Percentiles rank a stretch among this genome's conserved stretches.
Evolutionary conservation across 2,329 filamentous ascomycete genomes (phyloP).

Genomic region (Exophiala alcalophila): DNA sequence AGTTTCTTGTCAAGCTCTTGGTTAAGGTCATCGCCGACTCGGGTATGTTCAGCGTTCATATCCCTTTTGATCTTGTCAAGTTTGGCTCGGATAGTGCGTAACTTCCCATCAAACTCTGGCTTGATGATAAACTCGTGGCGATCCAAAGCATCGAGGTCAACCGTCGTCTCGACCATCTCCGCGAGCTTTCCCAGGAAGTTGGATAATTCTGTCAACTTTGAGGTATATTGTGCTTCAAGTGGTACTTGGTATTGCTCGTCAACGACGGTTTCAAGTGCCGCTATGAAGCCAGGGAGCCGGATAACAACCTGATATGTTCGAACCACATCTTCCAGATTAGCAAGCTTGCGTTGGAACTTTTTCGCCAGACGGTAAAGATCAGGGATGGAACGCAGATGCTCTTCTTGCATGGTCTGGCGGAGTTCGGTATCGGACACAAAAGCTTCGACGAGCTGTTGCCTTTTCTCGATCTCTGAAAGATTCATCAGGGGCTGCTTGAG

Average conservation of each 20-base stretch:
- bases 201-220: conserved; percentile 72
- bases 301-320: conserved; percentile 93
- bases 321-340: conserved; percentile 92
- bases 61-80: conserved; percentile 78
- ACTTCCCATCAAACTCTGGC: conserved; percentile 87
- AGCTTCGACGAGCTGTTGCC: conserved; percentile 91
- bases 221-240: conserved; percentile 81
- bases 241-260: conserved; percentile 89
- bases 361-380: conserved; percentile 92
- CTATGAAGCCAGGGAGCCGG: conserved; percentile 83
- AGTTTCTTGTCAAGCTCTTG: conserved; percentile 98
- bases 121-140: conserved; percentile 99
- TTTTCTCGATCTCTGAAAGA: conserved; percentile 79
- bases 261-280: conserved; percentile 87
- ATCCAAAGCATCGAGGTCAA: conserved; percentile 91
- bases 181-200: conserved; percentile 80
- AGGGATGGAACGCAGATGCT: conserved; percentile 87
- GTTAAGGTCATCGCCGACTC: conserved; percentile 74
- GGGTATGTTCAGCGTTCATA: conserved; percentile 77
- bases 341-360: conserved; percentile 87
- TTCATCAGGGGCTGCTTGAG: conserved; percentile 96
- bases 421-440: conserved; percentile 92
- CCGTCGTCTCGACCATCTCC: conserved; percentile 98
- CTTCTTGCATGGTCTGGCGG: conserved; percentile 93
- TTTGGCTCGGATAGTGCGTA: conserved; percentile 85